Percentiles rank a stretch among this genome's conserved stretches.
Conservation (phyloP, 1,139 yeast species). For the Nakaseomyces bracarensis region DNA sequence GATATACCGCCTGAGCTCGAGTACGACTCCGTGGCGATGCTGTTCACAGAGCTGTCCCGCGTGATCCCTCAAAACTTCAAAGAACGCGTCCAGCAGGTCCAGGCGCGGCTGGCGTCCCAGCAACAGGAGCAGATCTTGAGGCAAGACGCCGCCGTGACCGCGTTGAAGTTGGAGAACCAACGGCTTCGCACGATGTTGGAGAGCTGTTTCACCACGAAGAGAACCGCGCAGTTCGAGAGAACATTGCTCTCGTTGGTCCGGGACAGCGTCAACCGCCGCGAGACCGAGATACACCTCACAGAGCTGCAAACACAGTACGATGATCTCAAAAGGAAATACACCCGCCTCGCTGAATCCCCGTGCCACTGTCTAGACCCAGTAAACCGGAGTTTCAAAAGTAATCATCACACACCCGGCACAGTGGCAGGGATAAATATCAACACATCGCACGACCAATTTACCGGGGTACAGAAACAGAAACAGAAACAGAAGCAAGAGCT, state of each 20-base stretch:
- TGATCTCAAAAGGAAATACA: neutral
- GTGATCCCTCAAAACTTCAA: constrained; percentile 5
- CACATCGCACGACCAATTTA: too few species aligned
- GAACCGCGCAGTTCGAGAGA: neutral
- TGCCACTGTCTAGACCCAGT: neutral
- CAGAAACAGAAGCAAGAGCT: too few species aligned
- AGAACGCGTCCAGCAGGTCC: neutral
- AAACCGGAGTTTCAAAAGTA: neutral
- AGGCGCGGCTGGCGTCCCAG: neutral
- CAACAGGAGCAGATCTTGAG: neutral
- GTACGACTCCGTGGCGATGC: constrained; percentile 3
- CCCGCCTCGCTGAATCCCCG: neutral
- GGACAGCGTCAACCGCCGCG: constrained; percentile 1
- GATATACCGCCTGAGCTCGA: constrained; percentile 1
- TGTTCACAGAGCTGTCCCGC: neutral
- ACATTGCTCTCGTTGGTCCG: neutral
- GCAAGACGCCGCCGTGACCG: neutral
- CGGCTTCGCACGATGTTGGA: neutral
- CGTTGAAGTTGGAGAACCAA: neutral
- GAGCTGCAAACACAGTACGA: constrained; percentile 1
- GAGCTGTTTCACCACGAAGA: neutral
- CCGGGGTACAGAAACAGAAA: too few species aligned
- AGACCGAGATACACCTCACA: neutral
- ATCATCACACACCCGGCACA: neutral
- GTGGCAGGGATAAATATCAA: neutral